These are phyloP conservation scores for Amylocarpus encephaloides DNA, from an alignment of 2,329 filamentous ascomycete species.

Conservation along the genomic window DNA sequence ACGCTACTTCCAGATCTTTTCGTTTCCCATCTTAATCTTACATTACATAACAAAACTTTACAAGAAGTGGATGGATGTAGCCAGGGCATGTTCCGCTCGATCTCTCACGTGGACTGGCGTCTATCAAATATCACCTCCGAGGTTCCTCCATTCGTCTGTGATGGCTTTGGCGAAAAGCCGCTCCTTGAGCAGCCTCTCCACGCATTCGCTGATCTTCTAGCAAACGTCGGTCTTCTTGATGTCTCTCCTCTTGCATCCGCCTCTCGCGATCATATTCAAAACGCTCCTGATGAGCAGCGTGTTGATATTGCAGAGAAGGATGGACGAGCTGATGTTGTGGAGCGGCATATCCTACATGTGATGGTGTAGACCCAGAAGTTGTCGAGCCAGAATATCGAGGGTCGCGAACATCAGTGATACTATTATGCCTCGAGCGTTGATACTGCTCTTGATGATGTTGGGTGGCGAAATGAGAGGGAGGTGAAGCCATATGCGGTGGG, in stretches of 20 bases:
- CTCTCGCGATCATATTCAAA: conserved; percentile 15
- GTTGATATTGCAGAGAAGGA: conserved; percentile 17
- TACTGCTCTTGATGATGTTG: conserved; percentile 22
- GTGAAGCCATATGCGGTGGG: conserved; percentile 23
- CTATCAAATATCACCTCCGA: not conserved
- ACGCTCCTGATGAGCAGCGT: conserved; percentile 13
- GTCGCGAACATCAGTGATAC: conserved; percentile 27
- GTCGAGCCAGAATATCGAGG: conserved; percentile 18
- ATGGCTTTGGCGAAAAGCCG: not conserved
- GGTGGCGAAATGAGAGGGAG: conserved; percentile 20
- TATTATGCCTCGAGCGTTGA: conserved; percentile 28
- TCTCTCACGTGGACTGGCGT: not conserved
- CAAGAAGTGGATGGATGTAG: not conserved
- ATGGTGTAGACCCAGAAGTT: conserved; percentile 20
- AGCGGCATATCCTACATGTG: conserved; percentile 22
- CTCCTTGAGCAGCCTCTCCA: not conserved
- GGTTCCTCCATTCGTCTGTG: too few relatives aligned
- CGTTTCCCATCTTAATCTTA: not conserved
- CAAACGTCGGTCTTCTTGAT: conserved; percentile 3
- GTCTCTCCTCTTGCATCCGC: conserved; percentile 5
- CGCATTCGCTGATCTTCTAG: conserved; percentile 5
- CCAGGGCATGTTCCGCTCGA: not conserved
- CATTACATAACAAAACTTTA: conserved; percentile 4
- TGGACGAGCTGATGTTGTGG: conserved; percentile 16
- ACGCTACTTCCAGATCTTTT: not conserved